These are phyloP conservation scores for Leccinum variicolor DNA, from an alignment of 768 basidiomycete genomes.

Conservation along the genomic window DNA sequence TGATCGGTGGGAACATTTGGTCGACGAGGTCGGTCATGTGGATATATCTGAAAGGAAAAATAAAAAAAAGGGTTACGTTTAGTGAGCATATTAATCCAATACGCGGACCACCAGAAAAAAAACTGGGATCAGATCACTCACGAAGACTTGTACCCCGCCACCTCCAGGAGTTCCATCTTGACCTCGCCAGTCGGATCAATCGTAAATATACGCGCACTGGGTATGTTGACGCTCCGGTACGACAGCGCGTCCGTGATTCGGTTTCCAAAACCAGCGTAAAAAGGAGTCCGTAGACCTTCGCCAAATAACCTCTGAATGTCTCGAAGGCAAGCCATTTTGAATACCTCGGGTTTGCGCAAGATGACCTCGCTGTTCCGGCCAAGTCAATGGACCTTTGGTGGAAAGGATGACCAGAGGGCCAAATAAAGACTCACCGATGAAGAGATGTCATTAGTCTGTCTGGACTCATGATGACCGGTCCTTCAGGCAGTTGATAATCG, in stretches of 20 bases:
- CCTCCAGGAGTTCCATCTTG: constrained; percentile 93
- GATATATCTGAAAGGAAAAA: constrained; percentile 64
- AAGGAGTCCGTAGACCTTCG: constrained; percentile 65
- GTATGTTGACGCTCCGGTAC: constrained; percentile 94
- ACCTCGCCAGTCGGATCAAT: constrained; percentile 95
- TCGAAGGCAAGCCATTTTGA: constrained; percentile 98
- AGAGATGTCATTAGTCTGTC: constrained; percentile 92
- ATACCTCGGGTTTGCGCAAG: constrained; percentile 98
- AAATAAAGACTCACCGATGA: constrained; percentile 63
- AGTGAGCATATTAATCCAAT: neutral
- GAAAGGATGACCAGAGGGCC: neutral
- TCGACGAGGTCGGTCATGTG: constrained; percentile 99
- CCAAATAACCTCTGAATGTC: constrained; percentile 93
- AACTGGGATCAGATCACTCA: constrained; percentile 36
- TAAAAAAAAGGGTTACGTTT: neutral
- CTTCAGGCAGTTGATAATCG: constrained; percentile 94
- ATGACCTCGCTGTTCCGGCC: constrained; percentile 77
- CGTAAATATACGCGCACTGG: constrained; percentile 93
- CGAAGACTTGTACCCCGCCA: constrained; percentile 97
- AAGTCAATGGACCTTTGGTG: neutral
- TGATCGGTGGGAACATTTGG: constrained; percentile 97
- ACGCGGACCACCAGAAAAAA: neutral
- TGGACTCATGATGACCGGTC: constrained; percentile 98
- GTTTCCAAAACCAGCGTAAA: constrained; percentile 98
- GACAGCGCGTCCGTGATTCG: constrained; percentile 97